Evolutionary conservation across 768 basidiomycete genomes (phyloP), one percentile per base, ranked within the genome.

Genomic region (Pisolithus albus): DNA sequence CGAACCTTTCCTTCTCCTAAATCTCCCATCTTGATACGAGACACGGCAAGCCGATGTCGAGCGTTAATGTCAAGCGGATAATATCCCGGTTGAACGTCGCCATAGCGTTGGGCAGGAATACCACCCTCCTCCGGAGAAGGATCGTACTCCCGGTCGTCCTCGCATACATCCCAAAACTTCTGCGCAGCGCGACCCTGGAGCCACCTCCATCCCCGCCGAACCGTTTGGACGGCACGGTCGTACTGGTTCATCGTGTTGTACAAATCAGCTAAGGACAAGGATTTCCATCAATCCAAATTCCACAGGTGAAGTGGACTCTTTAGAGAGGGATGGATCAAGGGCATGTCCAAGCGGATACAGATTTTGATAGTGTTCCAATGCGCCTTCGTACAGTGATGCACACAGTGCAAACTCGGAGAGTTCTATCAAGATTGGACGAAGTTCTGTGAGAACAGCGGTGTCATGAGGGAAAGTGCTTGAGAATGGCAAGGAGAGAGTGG

Each of bases 261-360:
- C 44, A 94, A 72, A 61, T 99, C 95, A 3, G 89, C 84, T 10
- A 98, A 98, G 79, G 3, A 87, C 81, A 21, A 92, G 77, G n/a
- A 98, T 62, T 55, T 92, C 85, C 62, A 87, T 55, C 46, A 64
- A 64, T 28, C 56, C 60, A 37, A 64, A 64, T 30, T 36, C 53
- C n/a, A 53, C 13, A n/a, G 34, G 26, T 16, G 57, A 56, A 19
- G 44, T 51, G 4, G 38, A 45, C 10, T 54, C 50, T n/a, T n/a
- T 51, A 28, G 54, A 40, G 9, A 58, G 37, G 19, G 58, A 52
- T 11, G 57, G 55, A 8, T 64, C 60, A 5, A 62, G 43, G 51
- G 78, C 79, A 18, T 74, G 75, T 0, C 80, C 82, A 10, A 65
- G 21, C 57, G 63, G 30, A 67, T 66, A 50, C 58, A 68, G 57